Percentiles rank a stretch among this genome's conserved stretches.
These are phyloP conservation scores for Penicillium paradoxum DNA, from an alignment of 495 filamentous ascomycete species.

Conservation along the genomic window DNA sequence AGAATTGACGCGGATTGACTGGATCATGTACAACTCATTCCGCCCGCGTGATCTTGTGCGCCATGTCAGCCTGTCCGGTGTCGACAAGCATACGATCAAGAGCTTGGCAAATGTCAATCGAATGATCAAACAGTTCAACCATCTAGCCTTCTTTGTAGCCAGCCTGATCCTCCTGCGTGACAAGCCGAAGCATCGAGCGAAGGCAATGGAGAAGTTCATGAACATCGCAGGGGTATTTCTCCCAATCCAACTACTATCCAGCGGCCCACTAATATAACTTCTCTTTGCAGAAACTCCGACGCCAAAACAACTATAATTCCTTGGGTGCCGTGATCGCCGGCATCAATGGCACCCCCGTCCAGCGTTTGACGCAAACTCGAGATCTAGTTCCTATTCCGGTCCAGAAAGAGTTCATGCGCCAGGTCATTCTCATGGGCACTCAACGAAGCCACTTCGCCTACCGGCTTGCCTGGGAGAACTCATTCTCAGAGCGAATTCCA, in stretches of 20 bases:
- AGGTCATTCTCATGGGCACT: slow-evolving; percentile 88
- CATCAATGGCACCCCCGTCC: slow-evolving; percentile 81
- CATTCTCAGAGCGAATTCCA: slow-evolving; percentile 80
- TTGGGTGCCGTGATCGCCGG: slow-evolving; percentile 90
- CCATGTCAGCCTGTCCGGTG: slow-evolving; percentile 70
- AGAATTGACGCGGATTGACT: slow-evolving; percentile 92
- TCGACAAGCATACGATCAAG: slow-evolving; percentile 69
- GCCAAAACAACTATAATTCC: slow-evolving; percentile 95
- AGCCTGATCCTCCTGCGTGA: slow-evolving; percentile 90
- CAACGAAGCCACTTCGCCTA: slow-evolving; percentile 91
- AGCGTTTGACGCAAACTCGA: slow-evolving; percentile 77
- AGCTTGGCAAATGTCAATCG: slow-evolving; percentile 82
- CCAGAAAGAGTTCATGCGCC: slow-evolving; percentile 77
- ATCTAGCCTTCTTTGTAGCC: slow-evolving; percentile 83
- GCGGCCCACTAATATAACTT: not conserved
- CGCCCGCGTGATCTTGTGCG: slow-evolving; percentile 90
- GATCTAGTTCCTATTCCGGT: slow-evolving; percentile 64
- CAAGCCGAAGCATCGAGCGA: slow-evolving; percentile 90
- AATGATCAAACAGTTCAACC: slow-evolving; percentile 95
- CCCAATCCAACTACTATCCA: not conserved
- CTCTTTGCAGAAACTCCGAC: slow-evolving; percentile 61
- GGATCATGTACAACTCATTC: slow-evolving; percentile 95
- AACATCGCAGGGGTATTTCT: slow-evolving; percentile 56
- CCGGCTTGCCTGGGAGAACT: slow-evolving; percentile 94
- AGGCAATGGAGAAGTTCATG: slow-evolving; percentile 93